These are phyloP conservation scores for Cyclotella sp. DNA, from an alignment of 108 stramenopile species.

Conservation along the genomic window DNA sequence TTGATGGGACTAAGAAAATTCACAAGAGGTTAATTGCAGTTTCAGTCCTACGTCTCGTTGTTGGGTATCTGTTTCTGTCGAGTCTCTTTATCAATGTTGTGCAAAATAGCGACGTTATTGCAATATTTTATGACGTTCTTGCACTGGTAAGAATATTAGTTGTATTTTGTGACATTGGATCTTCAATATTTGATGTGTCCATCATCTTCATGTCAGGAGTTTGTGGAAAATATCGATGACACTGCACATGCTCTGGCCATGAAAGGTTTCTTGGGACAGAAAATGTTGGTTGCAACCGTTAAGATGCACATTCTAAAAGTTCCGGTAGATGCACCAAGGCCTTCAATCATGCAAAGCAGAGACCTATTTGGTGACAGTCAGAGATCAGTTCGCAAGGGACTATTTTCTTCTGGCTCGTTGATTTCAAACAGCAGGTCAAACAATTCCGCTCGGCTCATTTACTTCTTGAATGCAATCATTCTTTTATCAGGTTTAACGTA, in stretches of 20 bases:
- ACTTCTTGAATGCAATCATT: conserved; percentile 27
- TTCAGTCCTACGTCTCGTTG: conserved; percentile 22
- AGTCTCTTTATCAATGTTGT: conserved; percentile 31
- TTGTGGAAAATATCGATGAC: conserved; percentile 40
- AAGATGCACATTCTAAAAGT: conserved; percentile 14
- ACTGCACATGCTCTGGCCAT: conserved; percentile 27
- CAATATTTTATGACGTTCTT: conserved; percentile 39
- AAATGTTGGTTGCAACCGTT: conserved; percentile 20
- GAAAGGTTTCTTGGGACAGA: conserved; percentile 39
- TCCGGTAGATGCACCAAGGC: not conserved
- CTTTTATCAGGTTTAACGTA: conserved; percentile 21
- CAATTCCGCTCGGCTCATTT: conserved; percentile 11
- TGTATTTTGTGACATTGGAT: not conserved
- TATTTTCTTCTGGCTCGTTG: not conserved
- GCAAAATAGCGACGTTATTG: conserved; percentile 32
- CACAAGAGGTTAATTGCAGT: conserved; percentile 20
- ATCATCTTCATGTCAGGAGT: conserved; percentile 25
- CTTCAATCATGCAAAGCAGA: not conserved
- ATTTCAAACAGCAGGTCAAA: conserved; percentile 26
- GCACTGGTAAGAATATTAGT: conserved; percentile 2
- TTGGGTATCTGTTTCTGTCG: conserved; percentile 40
- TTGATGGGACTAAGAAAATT: conserved; percentile 22
- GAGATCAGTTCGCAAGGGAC: not conserved
- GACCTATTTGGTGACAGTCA: not conserved
- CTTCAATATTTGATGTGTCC: conserved; percentile 9